Evolutionary conservation across 352 stramenopile species (phyloP).

Genomic region (Globisporangium nagaii): DNA sequence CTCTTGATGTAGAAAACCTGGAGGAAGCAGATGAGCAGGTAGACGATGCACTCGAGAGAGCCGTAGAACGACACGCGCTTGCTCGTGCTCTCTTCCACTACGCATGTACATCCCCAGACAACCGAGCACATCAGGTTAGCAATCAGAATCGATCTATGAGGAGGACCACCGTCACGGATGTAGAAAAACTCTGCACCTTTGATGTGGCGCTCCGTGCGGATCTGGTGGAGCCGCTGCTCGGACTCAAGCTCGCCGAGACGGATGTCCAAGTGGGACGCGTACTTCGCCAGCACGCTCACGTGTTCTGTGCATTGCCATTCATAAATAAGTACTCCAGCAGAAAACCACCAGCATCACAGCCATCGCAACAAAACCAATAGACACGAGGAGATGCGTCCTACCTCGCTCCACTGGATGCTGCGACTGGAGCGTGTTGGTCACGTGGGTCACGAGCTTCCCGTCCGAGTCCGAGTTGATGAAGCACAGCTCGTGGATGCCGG

Average conservation of each 20-base stretch:
- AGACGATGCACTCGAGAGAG: slow-evolving; percentile 62
- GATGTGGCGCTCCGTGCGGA: slow-evolving; percentile 70
- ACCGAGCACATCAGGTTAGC: not conserved
- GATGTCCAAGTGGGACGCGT: slow-evolving; percentile 73
- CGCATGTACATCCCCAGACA: not conserved
- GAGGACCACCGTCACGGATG: no score
- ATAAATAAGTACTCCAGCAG: no score
- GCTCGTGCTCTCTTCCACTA: slow-evolving; percentile 76
- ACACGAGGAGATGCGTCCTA: slow-evolving; percentile 10
- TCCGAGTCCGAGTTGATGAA: slow-evolving; percentile 72
- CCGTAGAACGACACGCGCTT: slow-evolving; percentile 74
- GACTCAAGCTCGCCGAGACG: slow-evolving; percentile 76
- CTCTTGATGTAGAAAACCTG: slow-evolving; percentile 80
- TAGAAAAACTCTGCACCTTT: slow-evolving; percentile 27
- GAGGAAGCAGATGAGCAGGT: slow-evolving; percentile 59
- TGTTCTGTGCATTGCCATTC: slow-evolving; percentile 35
- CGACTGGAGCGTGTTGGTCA: slow-evolving; percentile 74
- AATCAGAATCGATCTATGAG: not conserved
- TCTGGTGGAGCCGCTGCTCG: slow-evolving; percentile 68
- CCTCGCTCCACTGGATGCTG: slow-evolving; percentile 77
- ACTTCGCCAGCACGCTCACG: slow-evolving; percentile 77
- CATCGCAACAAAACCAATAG: not conserved
- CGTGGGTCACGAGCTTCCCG: slow-evolving; percentile 74
- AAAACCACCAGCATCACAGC: no score
- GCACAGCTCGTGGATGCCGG: slow-evolving; percentile 62